Evolutionary conservation across 2,329 filamentous ascomycete species (phyloP).

Genomic region (Ophiocordyceps camponoti-leonardi): DNA sequence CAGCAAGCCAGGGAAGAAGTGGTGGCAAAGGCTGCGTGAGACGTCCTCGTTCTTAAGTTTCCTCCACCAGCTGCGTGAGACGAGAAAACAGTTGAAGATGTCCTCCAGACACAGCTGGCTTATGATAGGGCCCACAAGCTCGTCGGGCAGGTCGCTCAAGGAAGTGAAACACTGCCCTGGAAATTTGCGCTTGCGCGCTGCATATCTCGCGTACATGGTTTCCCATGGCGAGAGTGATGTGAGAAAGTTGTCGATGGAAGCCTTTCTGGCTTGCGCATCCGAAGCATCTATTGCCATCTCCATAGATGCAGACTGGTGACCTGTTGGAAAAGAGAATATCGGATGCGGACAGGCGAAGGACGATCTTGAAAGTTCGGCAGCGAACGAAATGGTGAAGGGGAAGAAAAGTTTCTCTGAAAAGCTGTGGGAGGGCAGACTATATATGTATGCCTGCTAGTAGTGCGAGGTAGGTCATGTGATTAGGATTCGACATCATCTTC

Average conservation of each 20-base stretch:
- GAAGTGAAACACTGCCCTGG: slow-evolving; percentile 5
- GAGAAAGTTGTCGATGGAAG: slow-evolving; percentile 9
- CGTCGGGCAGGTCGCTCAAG: slow-evolving; percentile 10
- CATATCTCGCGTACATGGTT: slow-evolving; percentile 9
- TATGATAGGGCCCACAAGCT: slow-evolving; percentile 10
- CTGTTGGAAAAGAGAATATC: no score
- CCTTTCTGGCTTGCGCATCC: neutral
- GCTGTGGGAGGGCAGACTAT: no score
- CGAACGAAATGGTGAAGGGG: no score
- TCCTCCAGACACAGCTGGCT: slow-evolving; percentile 9
- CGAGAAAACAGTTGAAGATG: slow-evolving; percentile 8
- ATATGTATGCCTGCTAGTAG: no score
- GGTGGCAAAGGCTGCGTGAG: slow-evolving; percentile 5
- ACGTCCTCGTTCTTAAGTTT: slow-evolving; percentile 10
- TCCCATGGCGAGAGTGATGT: slow-evolving; percentile 11
- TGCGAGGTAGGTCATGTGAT: no score
- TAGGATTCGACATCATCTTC: no score
- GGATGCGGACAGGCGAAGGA: no score
- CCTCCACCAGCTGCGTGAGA: slow-evolving; percentile 10
- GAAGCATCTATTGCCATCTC: no score
- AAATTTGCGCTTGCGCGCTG: slow-evolving; percentile 1
- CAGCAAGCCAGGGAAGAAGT: slow-evolving; percentile 11
- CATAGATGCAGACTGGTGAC: no score
- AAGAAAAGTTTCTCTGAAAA: no score
- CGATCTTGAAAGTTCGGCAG: no score